Evolutionary conservation across 768 basidiomycete genomes (phyloP).

Genomic region (Vararia minispora): DNA sequence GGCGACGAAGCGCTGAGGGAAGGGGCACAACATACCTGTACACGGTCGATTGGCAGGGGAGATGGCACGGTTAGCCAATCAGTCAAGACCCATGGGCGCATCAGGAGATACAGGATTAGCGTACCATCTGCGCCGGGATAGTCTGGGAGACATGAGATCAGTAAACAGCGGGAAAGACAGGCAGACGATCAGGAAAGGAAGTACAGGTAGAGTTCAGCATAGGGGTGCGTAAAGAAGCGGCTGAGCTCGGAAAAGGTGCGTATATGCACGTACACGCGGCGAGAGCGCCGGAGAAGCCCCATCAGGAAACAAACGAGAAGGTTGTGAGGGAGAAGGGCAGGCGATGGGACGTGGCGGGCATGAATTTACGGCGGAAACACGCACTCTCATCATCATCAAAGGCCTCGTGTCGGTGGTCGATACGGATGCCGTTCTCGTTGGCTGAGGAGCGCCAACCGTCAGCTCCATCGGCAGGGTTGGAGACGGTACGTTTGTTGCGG

Average conservation of each 20-base stretch:
- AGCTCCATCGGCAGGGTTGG: slow-evolving; percentile 52
- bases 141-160: too few relatives aligned
- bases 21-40: slow-evolving; percentile 32
- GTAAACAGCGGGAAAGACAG: neutral
- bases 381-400: slow-evolving; percentile 39
- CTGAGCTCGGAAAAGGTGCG: slow-evolving; percentile 25
- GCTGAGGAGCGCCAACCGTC: slow-evolving; percentile 66
- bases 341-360: slow-evolving; percentile 11
- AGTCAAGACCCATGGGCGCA: slow-evolving; percentile 35
- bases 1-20: neutral
- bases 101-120: slow-evolving; percentile 2
- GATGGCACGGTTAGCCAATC: too few relatives aligned
- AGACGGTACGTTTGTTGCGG: slow-evolving; percentile 10
- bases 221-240: neutral
- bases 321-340: slow-evolving; percentile 21
- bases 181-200: neutral
- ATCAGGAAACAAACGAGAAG: slow-evolving; percentile 26
- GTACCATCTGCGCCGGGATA: too few relatives aligned
- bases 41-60: slow-evolving; percentile 24
- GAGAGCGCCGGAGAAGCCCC: slow-evolving; percentile 10
- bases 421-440: slow-evolving; percentile 61
- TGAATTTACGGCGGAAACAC: slow-evolving; percentile 17
- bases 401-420: slow-evolving; percentile 31
- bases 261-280: slow-evolving; percentile 21
- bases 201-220: neutral